Evolutionary conservation across 257 asterid genomes (phyloP).

Genomic region (Plantago ovata): DNA sequence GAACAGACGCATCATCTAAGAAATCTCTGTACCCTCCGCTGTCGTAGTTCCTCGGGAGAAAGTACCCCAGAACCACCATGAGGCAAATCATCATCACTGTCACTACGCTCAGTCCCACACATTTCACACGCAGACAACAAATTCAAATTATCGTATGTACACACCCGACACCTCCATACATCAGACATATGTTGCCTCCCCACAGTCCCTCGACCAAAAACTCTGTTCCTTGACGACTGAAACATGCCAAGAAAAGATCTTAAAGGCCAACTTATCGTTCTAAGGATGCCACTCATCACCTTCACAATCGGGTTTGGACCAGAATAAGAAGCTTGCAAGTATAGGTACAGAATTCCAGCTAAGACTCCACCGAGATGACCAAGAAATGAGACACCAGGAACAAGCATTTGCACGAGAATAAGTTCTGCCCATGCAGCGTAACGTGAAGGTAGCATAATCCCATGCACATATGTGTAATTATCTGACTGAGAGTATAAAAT

Average conservation of each 20-base stretch:
- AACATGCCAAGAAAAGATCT: constrained; percentile 30
- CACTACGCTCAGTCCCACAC: constrained; percentile 51
- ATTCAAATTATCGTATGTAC: constrained; percentile 66
- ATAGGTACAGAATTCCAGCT: constrained; percentile 66
- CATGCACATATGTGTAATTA: constrained; percentile 60
- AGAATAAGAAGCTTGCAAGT: constrained; percentile 34
- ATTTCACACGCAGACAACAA: constrained; percentile 53
- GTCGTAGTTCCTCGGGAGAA: constrained; percentile 59
- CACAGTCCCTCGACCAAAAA: constrained; percentile 52
- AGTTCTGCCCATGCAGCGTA: constrained; percentile 98
- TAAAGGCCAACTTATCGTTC: constrained; percentile 55
- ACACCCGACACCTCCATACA: constrained; percentile 71
- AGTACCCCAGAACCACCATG: constrained; percentile 19
- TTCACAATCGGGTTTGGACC: constrained; percentile 43
- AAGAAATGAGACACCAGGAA: constrained; percentile 86
- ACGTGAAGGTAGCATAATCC: constrained; percentile 72
- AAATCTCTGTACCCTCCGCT: constrained; percentile 60
- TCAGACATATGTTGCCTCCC: constrained; percentile 25
- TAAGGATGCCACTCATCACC: constrained; percentile 34
- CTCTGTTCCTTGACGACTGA: constrained; percentile 25
- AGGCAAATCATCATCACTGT: constrained; percentile 19
- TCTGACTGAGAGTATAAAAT: constrained; percentile 64
- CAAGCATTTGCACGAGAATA: constrained; percentile 74
- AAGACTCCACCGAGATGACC: constrained; percentile 92
- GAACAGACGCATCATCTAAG: constrained; percentile 22